phyloP scores from a whole-genome alignment of 176 grass and related monocot species.

The Pharus latifolius region DNA sequence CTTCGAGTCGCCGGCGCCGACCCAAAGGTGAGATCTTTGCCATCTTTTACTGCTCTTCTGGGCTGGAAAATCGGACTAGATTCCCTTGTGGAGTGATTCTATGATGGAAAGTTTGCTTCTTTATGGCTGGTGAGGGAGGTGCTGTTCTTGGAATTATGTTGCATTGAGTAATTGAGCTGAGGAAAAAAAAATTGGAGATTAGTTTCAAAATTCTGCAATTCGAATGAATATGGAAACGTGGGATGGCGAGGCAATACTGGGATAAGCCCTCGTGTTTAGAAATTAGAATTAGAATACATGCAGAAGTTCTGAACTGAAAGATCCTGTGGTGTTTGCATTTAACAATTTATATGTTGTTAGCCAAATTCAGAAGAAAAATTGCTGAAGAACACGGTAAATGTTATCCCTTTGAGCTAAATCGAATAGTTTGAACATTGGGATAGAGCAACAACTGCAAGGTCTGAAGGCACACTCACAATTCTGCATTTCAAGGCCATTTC shows the following conservation, averaged over 20 bases:
- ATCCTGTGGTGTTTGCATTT: neutral
- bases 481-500: neutral
- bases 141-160: neutral
- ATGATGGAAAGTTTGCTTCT: neutral
- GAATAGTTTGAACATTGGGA: neutral
- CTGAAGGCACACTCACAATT: neutral
- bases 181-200: neutral
- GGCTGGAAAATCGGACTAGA: neutral
- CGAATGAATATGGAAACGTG: neutral
- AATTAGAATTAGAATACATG: neutral
- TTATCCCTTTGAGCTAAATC: neutral
- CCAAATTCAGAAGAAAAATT: neutral
- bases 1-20: slow-evolving; percentile 38
- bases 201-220: neutral
- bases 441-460: neutral
- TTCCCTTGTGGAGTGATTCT: neutral
- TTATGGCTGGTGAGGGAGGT: neutral
- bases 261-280: neutral
- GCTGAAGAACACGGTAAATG: neutral
- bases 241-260: neutral
- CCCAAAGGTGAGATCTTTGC: slow-evolving; percentile 23
- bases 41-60: neutral
- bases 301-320: neutral
- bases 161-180: too few species aligned
- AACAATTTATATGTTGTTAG: neutral